Conservation (phyloP, 345 rosid species). For the Orychophragmus violaceus region DNA sequence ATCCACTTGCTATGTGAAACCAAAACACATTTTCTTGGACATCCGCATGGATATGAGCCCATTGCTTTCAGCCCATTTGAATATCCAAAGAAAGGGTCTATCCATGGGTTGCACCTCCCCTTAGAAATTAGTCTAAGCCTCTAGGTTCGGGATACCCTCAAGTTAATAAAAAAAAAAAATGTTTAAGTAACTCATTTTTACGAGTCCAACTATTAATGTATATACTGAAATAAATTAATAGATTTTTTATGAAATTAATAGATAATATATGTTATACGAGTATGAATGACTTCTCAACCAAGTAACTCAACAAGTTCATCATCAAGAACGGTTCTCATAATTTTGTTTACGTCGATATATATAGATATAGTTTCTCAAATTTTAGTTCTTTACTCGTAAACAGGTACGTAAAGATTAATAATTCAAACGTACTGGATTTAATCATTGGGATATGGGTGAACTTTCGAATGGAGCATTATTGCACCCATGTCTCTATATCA, state of each 20-base stretch:
- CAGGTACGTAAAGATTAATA: background rate
- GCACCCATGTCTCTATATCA: slow-evolving; percentile 15
- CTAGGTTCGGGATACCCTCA: too few relatives aligned
- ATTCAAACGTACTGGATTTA: slow-evolving; percentile 6
- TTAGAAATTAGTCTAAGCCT: too few relatives aligned
- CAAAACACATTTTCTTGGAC: too few relatives aligned
- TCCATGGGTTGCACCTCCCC: too few relatives aligned
- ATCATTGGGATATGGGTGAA: slow-evolving; percentile 17
- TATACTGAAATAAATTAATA: background rate
- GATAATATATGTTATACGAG: background rate
- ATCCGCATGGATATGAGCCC: too few relatives aligned
- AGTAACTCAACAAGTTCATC: background rate
- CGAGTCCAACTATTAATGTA: background rate
- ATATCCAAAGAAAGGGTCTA: too few relatives aligned
- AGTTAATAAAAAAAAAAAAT: too few relatives aligned
- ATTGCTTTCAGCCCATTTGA: too few relatives aligned
- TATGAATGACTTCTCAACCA: background rate
- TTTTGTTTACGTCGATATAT: background rate
- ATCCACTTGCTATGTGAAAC: too few relatives aligned
- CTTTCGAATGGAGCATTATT: slow-evolving; percentile 1
- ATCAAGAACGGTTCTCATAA: background rate
- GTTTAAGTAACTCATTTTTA: background rate
- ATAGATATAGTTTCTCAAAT: background rate
- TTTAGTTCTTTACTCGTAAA: slow-evolving; percentile 6
- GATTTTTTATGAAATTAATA: too few relatives aligned